Base-by-base conservation (phyloP, 352 stramenopile genomes). In the Globisporangium acanthophoron region DNA sequence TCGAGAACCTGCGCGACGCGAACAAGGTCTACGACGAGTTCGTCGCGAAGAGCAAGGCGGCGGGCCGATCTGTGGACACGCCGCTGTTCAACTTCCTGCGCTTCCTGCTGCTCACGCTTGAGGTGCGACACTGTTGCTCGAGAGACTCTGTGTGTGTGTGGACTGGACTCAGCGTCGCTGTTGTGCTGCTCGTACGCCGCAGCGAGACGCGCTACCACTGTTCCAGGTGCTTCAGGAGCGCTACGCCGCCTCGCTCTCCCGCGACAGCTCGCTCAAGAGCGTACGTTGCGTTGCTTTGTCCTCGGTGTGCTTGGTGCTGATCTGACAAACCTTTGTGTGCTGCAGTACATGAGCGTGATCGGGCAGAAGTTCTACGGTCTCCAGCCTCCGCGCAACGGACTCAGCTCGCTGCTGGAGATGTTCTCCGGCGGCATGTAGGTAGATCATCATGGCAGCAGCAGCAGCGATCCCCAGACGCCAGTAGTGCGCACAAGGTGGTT, bases 171-270 rank as follows among this genome's bases (percentile, higher is more conserved):
- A 27, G 13, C 41, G 13, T 39, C 2, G 13, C 15, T 33, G 3
- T n/a, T 66, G 3, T 35, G 31, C 40, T 58, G 15, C 49, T 15
- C 93, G 84, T 73, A 82, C 29, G 74, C 90, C 57, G 9, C 48
- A 96, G 87, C 74, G 87, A 37, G 80, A 96, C 61, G 87, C 87
- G 43, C 58, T 93, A 18, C 83, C 87, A 9, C 73, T 96, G 15
- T 96, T 94, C 64, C 86, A 94, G 54, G 74, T 94, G 65, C 81
- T 96, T 7, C 76, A 94, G 59, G 87, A 96, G 56, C 82, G 80
- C 12, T 96, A 94, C 62, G 71, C 80, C 1, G 54, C 71, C 3
- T 82, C 85, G 48, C 70, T 96, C 48, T 79, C 79, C 53, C 83
- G 87, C 44, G 87, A 96, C 50, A 62, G 63, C 24, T 79, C 81